Base-by-base conservation (phyloP, 1,284 basidiomycete species). In the Boletus albobrunnescens region DNA sequence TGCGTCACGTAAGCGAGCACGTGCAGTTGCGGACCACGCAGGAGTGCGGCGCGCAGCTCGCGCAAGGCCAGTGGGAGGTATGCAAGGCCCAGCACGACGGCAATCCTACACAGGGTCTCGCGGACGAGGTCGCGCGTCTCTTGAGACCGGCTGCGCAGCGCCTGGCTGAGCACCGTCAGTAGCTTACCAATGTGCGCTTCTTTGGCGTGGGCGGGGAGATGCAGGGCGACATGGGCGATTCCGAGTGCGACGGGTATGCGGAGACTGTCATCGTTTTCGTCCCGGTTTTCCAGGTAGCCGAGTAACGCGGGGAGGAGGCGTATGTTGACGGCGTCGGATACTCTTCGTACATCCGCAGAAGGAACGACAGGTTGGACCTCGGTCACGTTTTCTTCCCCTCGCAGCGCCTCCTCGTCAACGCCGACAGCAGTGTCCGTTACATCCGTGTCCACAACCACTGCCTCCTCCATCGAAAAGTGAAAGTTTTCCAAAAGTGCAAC, bases 11-110 rank as follows among this genome's bases (percentile, higher is more conserved):
- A 91, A 0, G 94, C 93, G 24, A 98, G 76, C 12, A 98, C 83
- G 59, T 99, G 94, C 0, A 96, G 80, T 55, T 99, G 96, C 0
- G 96, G 94, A 4, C 96, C 96, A 10, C 94, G 89, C 43, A 83
- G 65, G 14, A 99, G 79, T 0, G 93, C 90, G 1, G 76, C 81
- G 16, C 90, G 80, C 41, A 98, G 75, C 65, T 98, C 94, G 23
- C 81, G 81, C 40, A 98, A 69, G 22, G 92, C 75, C 19, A 81
- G 67, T 0, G 84, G 77, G 4, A 99, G 79, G 64, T 89, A 91
- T 1, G 73, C 65, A 0, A 88, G 79, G 0, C 92, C 94, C 6
- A 96, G 71, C 22, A 77, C 76, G 24, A 86, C 74, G 3, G 82
- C 82, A 44, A 99, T 93, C 49, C 88, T 90, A 63, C 84, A 85